Evolutionary conservation across 345 rosid genomes (phyloP), one percentile per base, ranked within the genome.

Genomic region (Erucastrum elatum): DNA sequence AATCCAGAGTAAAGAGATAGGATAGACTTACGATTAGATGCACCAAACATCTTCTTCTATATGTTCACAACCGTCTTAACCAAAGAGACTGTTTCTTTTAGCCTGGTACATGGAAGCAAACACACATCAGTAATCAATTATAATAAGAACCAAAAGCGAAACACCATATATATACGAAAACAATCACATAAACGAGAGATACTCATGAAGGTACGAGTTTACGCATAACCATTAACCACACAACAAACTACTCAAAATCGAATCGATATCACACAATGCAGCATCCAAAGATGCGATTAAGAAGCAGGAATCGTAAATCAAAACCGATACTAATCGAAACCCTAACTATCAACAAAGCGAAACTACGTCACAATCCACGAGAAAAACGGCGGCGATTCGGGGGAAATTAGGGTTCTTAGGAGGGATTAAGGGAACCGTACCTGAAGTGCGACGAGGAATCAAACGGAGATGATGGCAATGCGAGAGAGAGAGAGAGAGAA

Each of bases 1-100:
- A 56, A 25, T 17, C 55, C 16, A 64, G 35, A 72, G n/a, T 44
- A 6, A 0, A 62, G 33, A 74, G 26, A 3, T 61, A 25, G 2
- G 16, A 62, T 2, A 12, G 51, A 81, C 97, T 85, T 82, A 90
- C 94, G 82, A 56, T 68, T 87, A 11, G 87, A 80, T 16, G 88
- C 75, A 25, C 84, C 89, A 33, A 87, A 90, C 97, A 91, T 90
- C 76, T 64, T 86, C n/a, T 6, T 25, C 2, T 66, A 49, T 35
- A n/a, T 16, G 35, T 9, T 61, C 55, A 75, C 73, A 27, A 59
- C 51, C 5, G 8, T 4, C 30, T 70, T 3, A 64, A 12, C 62
- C 34, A 67, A 64, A 60, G 12, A 46, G 29, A 61, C 21, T 66
- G 64, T 6, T 77, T 64, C 35, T 77, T 64, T 34, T 29, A 66